A percentile compares a stretch with the other conserved stretches of the same genome.
These are phyloP conservation scores for Pterocarpus santalinus DNA, from an alignment of 306 rosid genomes.

Conservation along the genomic window DNA sequence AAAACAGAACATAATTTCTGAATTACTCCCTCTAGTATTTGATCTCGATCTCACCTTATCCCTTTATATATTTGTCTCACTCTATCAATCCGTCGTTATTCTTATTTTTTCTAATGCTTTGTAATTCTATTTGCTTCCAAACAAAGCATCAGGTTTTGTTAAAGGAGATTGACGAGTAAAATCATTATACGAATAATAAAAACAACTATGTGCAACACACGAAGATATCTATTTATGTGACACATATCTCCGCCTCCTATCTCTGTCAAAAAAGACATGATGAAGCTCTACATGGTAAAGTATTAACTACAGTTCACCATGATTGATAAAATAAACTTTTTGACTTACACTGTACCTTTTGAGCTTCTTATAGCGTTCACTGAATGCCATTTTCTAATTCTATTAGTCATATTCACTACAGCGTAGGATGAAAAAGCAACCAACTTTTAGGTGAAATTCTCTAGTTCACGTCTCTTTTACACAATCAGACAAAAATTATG, in stretches of 20 bases:
- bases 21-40: not conserved
- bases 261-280: not conserved
- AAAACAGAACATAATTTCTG: too few species aligned
- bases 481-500: not conserved
- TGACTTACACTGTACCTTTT: not conserved
- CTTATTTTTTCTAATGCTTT: not conserved
- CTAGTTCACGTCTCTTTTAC: not conserved
- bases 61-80: not conserved
- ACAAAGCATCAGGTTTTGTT: not conserved
- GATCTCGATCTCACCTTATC: not conserved
- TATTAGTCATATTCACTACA: slow-evolving; percentile 23
- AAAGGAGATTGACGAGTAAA: not conserved
- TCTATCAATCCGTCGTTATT: not conserved
- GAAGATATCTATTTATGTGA: not conserved
- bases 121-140: not conserved
- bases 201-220: not conserved
- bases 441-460: not conserved
- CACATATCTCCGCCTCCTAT: slow-evolving; percentile 12
- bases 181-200: not conserved
- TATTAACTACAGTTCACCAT: not conserved
- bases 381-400: slow-evolving; percentile 9
- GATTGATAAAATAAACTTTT: not conserved
- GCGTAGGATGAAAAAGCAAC: not conserved
- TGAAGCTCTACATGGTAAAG: not conserved
- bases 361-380: slow-evolving; percentile 20